phyloP scores from a whole-genome alignment of 106 monocot genomes.

The Acanthochlamys bracteata region DNA sequence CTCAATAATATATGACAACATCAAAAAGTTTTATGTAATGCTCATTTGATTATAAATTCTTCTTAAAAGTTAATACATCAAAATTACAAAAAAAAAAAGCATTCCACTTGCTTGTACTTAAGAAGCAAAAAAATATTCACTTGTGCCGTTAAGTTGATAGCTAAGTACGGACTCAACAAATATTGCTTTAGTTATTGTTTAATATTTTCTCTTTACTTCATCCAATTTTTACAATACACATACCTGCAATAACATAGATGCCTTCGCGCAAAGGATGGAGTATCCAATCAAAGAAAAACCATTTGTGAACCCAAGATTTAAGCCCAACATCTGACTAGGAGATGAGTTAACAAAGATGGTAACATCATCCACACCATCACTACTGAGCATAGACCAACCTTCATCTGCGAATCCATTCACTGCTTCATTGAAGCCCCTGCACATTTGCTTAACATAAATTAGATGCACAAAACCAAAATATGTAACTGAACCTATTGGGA shows the following conservation, averaged over 20 bases:
- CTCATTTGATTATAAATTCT: no score
- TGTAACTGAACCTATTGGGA: background rate
- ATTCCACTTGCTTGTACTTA: no score
- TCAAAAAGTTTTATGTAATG: no score
- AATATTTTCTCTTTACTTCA: no score
- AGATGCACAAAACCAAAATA: background rate
- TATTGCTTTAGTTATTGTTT: background rate
- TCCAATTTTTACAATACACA: background rate
- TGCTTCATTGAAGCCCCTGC: constrained; percentile 68
- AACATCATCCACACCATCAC: constrained; percentile 57
- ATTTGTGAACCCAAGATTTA: constrained; percentile 42
- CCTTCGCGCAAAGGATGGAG: constrained; percentile 59
- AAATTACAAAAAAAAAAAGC: no score
- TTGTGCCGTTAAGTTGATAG: background rate
- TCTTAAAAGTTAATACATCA: no score
- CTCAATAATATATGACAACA: no score
- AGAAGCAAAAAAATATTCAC: no score
- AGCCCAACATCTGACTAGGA: constrained; percentile 28
- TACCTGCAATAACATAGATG: constrained; percentile 73
- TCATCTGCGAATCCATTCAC: constrained; percentile 65
- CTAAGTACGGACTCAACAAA: background rate
- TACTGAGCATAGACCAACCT: constrained; percentile 47
- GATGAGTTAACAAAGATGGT: constrained; percentile 53
- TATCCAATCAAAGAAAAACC: constrained; percentile 19
- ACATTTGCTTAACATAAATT: background rate